Base-by-base conservation (phyloP, 352 stramenopile genomes). In the Phytophthora constricta region DNA sequence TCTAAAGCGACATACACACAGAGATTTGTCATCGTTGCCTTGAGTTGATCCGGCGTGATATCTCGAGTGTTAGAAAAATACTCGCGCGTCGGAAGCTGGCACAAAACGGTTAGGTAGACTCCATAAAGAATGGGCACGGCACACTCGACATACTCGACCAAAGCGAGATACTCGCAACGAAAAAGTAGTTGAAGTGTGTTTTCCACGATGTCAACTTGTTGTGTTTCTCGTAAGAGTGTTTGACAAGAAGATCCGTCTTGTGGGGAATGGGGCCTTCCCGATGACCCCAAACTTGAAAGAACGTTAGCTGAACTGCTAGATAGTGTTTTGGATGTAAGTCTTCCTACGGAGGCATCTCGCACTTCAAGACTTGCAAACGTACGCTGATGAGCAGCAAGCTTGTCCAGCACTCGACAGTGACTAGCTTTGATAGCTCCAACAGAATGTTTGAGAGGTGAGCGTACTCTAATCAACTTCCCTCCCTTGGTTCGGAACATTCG, bases 81-180 rank as follows among this genome's bases (percentile, higher is more conserved):
- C 17, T 14, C 23, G 1, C 33, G 47, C 23, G 70, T 79, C 1
- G 63, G 67, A 4, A 74, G 27, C 8, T 78, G 43, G 5, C 41
- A 45, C n/a, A 78, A 20, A 7, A 57, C 54, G 0, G 22, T 37
- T 0, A 65, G 26, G 23, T 72, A 81, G 14, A 70, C 20, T 0
- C 43, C 51, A 39, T 71, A n/a, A n/a, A n/a, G n/a, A n/a, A n/a
- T n/a, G n/a, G n/a, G n/a, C n/a, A n/a, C n/a, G n/a, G n/a, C n/a
- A 71, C 51, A 66, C 56, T 81, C 66, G 58, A 76, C 46, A 37
- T 72, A 74, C 33, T 64, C 56, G 5, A 64, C 56, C 16, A 64
- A 23, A n/a, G 23, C 57, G n/a, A 51, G 33, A 23, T 57, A 65
- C 43, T 65, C 57, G 13, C 57, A 65, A 22, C 55, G 34, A 19